Evolutionary conservation across 23 red algal genomes (phyloP).

Genomic region (Gracilaria vermiculophylla): DNA sequence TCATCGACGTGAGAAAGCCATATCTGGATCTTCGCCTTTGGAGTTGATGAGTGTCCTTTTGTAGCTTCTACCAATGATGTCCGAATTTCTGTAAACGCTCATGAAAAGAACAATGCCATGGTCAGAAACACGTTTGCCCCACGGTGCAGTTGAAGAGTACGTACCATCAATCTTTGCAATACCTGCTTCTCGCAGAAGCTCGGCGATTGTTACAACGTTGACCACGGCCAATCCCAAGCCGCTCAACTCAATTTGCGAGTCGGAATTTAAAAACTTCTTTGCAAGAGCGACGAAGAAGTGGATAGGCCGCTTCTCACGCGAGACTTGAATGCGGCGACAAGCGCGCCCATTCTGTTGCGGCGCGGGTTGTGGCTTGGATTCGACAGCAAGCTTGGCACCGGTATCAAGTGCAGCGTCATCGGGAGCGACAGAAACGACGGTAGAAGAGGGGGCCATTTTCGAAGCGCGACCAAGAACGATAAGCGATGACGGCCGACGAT

Average conservation of each 20-base stretch:
- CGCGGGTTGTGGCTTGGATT: background rate
- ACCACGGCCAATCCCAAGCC: conserved; percentile 77
- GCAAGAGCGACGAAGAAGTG: conserved; percentile 73
- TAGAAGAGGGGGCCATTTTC: background rate
- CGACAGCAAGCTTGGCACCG: background rate
- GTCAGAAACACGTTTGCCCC: background rate
- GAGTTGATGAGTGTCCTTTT: conserved; percentile 32
- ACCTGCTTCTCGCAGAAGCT: conserved; percentile 48
- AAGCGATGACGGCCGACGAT: background rate
- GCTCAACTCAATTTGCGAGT: conserved; percentile 76
- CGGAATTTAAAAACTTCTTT: conserved; percentile 71
- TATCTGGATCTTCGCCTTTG: conserved; percentile 87
- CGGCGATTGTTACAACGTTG: conserved; percentile 75
- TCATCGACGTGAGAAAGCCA: conserved; percentile 47
- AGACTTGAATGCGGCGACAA: conserved; percentile 75
- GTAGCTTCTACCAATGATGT: conserved; percentile 67
- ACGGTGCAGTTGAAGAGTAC: background rate
- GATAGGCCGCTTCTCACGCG: conserved; percentile 68
- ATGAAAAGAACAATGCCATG: background rate
- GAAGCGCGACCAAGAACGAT: background rate
- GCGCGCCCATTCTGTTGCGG: background rate
- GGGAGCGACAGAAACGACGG: background rate
- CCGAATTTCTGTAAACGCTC: conserved; percentile 23
- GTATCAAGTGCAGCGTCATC: background rate
- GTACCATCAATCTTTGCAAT: conserved; percentile 61